A percentile compares a stretch with the other conserved stretches of the same genome.
These are phyloP conservation scores for Rhodotorula sp. DNA, from an alignment of 1,284 basidiomycete species.

Conservation along the genomic window DNA sequence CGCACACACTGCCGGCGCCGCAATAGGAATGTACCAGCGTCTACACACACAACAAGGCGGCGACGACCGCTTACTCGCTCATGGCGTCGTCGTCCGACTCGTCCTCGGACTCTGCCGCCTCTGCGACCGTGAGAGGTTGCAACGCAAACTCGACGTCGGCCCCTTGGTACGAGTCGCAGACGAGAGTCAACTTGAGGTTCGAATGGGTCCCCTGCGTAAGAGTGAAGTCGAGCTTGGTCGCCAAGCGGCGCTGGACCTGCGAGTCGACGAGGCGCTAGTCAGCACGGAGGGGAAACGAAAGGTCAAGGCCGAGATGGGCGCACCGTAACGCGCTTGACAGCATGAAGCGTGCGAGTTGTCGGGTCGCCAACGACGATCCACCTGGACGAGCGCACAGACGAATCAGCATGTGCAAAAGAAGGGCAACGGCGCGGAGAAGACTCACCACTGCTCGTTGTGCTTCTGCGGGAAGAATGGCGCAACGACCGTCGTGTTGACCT, in stretches of 20 bases:
- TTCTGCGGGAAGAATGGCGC: conserved; percentile 87
- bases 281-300: no score
- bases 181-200: conserved; percentile 80
- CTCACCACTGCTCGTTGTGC: conserved; percentile 92
- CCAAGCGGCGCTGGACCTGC: conserved; percentile 49
- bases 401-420: neutral
- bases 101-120: conserved; percentile 62
- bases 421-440: conserved; percentile 49
- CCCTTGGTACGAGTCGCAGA: conserved; percentile 87
- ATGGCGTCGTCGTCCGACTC: conserved; percentile 13
- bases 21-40: no score
- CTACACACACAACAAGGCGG: no score
- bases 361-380: conserved; percentile 3
- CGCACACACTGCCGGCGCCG: no score
- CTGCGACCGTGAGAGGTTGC: conserved; percentile 75
- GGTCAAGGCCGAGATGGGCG: no score
- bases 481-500: conserved; percentile 74
- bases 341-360: conserved; percentile 60
- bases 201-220: conserved; percentile 75
- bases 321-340: conserved; percentile 94
- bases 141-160: conserved; percentile 57
- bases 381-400: neutral
- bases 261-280: no score
- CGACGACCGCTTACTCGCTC: neutral
- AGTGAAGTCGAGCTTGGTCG: conserved; percentile 84